Conservation (phyloP, 495 filamentous ascomycete genomes). For the Penicillium daleae region DNA sequence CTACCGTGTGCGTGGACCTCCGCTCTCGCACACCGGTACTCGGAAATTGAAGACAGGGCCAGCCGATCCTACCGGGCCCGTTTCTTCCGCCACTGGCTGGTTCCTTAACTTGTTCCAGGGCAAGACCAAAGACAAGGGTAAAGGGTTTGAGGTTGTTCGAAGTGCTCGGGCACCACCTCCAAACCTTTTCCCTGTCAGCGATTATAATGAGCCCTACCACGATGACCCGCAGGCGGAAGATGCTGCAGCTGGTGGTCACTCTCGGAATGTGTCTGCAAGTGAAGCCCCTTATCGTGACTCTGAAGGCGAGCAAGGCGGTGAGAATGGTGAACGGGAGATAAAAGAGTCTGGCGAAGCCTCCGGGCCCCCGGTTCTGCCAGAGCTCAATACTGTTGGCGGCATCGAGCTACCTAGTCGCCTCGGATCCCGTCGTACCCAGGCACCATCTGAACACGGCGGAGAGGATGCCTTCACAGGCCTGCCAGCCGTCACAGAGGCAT, state of each 20-base stretch:
- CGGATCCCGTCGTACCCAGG: constrained; percentile 57
- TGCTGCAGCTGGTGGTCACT: constrained; percentile 27
- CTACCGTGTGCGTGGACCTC: constrained; percentile 89
- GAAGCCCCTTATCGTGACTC: constrained; percentile 52
- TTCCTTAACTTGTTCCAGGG: constrained; percentile 77
- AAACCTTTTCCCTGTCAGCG: constrained; percentile 39
- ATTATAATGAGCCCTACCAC: constrained; percentile 61
- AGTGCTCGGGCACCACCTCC: constrained; percentile 69
- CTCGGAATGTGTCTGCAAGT: constrained; percentile 33
- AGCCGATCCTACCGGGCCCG: constrained; percentile 89
- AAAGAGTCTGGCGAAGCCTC: constrained; percentile 16
- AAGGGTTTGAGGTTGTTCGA: constrained; percentile 95
- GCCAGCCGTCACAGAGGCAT: constrained; percentile 31
- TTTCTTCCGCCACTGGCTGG: constrained; percentile 86
- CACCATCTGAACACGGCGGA: constrained; percentile 35
- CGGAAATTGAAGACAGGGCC: constrained; percentile 90
- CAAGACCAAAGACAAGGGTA: constrained; percentile 85
- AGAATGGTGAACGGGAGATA: constrained; percentile 27
- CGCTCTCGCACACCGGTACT: constrained; percentile 77
- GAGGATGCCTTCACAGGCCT: constrained; percentile 16
- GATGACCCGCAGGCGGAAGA: constrained; percentile 55
- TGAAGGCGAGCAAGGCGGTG: constrained; percentile 34
- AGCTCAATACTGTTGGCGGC: constrained; percentile 62
- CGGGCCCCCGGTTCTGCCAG: constrained; percentile 58
- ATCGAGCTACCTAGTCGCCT: constrained; percentile 69